Conservation (phyloP, 2,329 filamentous ascomycete genomes). For the Phoma sp. region DNA sequence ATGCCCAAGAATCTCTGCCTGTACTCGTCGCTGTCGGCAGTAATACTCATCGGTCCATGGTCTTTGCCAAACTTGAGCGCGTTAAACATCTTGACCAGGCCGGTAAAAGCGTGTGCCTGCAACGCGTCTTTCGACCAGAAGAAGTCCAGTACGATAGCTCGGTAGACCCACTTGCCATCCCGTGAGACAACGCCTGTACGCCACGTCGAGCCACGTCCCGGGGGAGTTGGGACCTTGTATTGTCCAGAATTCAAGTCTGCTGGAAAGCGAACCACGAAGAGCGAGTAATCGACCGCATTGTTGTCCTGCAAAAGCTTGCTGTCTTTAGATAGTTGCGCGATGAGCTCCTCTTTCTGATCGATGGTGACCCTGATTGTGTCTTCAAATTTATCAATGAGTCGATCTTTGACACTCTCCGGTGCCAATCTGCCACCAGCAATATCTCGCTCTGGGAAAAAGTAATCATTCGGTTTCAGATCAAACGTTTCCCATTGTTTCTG, state of each 20-base stretch:
- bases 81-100: slow-evolving; percentile 70
- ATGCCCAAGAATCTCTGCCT: slow-evolving; percentile 63
- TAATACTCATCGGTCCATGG: slow-evolving; percentile 78
- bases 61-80: slow-evolving; percentile 59
- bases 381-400: slow-evolving; percentile 71
- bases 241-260: slow-evolving; percentile 34
- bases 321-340: slow-evolving; percentile 65
- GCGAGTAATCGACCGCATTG: slow-evolving; percentile 77
- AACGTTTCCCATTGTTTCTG: slow-evolving; percentile 71
- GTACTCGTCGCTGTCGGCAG: slow-evolving; percentile 73
- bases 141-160: slow-evolving; percentile 74
- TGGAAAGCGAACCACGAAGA: slow-evolving; percentile 71
- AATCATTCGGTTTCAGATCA: slow-evolving; percentile 76
- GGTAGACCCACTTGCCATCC: slow-evolving; percentile 72
- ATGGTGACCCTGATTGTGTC: slow-evolving; percentile 68
- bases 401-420: slow-evolving; percentile 69
- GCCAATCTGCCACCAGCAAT: slow-evolving; percentile 69
- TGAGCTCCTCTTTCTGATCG: slow-evolving; percentile 64
- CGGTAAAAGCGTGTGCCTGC: slow-evolving; percentile 71
- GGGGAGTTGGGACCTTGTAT: slow-evolving; percentile 42
- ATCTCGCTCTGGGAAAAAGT: slow-evolving; percentile 79
- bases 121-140: slow-evolving; percentile 80
- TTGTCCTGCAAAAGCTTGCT: slow-evolving; percentile 67
- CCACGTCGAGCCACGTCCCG: slow-evolving; percentile 58
- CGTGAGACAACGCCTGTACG: slow-evolving; percentile 66